Evolutionary conservation across 768 basidiomycete species (phyloP), one percentile per base, ranked within the genome.

Genomic region (Tricholoma flavovirens): DNA sequence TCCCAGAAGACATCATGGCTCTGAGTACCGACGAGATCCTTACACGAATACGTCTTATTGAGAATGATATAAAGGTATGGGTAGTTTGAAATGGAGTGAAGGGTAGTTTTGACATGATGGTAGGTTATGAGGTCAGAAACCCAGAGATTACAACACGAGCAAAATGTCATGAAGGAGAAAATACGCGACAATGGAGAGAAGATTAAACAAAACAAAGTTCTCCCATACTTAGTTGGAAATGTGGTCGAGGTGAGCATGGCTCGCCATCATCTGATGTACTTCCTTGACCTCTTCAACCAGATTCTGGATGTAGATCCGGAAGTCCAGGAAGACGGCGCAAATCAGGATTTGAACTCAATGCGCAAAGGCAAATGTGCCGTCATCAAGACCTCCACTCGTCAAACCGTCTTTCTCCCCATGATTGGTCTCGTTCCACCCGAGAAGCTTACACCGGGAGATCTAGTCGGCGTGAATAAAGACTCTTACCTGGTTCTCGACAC

Each of bases 391-490:
- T 95, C 94, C 1, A 98, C 96, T 7, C 88, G 97, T 57, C 97
- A 97, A 75, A 98, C 97, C 46, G 93, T 99, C 42, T 99, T 99
- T 78, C 84, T 99, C 12, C 97, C 97, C 12, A 83, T 99, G 66
- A 95, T 98, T 62, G 97, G 97, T 56, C 90, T 99, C 55, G 97
- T 98, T 22, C 91, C 96, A 19, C 83, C 94, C 45, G 92, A 95
- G 57, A 75, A 92, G 63, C 85, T 99, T 59, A 86, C 80, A 64
- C 96, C 96, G 3, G 81, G 89, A 43, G 97, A 98, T 73, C 84
- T 99, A 49, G 95, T 99, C 63, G 97, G 97, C 60, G 96, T 98
- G 50, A 98, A 99, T 78, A 99, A 99, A 71, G 97, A 99, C 69
- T 98, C 96, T 9, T 98, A 98, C 69, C 87, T 99, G 61, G 84